Percentiles rank a stretch among this genome's conserved stretches.
Conservation (phyloP, 1,284 basidiomycete genomes). For the Ceraceosorus bombacis region DNA sequence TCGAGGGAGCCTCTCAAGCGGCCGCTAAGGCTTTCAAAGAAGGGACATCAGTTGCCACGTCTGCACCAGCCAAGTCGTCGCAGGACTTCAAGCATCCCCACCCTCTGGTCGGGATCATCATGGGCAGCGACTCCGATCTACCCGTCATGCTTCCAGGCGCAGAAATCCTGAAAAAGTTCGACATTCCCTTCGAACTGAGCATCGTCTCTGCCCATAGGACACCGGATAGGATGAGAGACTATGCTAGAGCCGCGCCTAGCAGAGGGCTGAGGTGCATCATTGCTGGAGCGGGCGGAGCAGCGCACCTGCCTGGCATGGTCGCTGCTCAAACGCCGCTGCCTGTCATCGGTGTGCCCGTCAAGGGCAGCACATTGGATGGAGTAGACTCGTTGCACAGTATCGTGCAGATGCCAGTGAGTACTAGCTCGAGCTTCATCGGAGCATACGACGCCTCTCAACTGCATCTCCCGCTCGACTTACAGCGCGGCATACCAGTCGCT, state of each 20-base stretch:
- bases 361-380: slow-evolving; percentile 85
- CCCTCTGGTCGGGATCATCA: slow-evolving; percentile 87
- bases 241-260: slow-evolving; percentile 67
- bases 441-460: not conserved
- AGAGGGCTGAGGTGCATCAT: slow-evolving; percentile 75
- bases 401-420: slow-evolving; percentile 92
- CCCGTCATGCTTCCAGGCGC: slow-evolving; percentile 86
- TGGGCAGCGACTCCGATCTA: slow-evolving; percentile 98
- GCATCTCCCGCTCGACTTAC: slow-evolving; percentile 4
- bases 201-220: slow-evolving; percentile 96
- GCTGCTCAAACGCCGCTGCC: slow-evolving; percentile 86
- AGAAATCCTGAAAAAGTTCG: slow-evolving; percentile 70
- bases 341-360: slow-evolving; percentile 94
- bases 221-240: slow-evolving; percentile 74
- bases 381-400: slow-evolving; percentile 95
- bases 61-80: slow-evolving; percentile 26
- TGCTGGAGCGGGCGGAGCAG: slow-evolving; percentile 92
- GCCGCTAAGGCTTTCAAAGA: slow-evolving; percentile 1
- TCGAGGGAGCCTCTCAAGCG: slow-evolving; percentile 15
- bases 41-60: not conserved
- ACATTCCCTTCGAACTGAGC: slow-evolving; percentile 82
- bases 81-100: slow-evolving; percentile 53
- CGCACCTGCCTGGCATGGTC: slow-evolving; percentile 97
- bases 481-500: slow-evolving; percentile 93
- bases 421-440: not conserved